Conservation (phyloP, 495 filamentous ascomycete species). For the Podospora appendiculata region DNA sequence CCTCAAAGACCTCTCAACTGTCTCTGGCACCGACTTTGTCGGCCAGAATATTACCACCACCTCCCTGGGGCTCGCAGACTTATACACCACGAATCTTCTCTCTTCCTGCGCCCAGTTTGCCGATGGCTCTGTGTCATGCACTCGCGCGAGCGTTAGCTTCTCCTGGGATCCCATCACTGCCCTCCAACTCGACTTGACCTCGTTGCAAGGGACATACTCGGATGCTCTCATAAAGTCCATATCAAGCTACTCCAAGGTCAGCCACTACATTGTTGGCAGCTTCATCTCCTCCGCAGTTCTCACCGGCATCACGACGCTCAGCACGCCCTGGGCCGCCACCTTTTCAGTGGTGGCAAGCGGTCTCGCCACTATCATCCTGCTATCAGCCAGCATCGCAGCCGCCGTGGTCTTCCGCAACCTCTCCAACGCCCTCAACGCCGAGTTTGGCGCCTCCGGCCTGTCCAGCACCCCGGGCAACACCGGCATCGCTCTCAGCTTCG, state of each 20-base stretch:
- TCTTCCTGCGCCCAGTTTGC: slow-evolving; percentile 23
- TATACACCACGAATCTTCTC: slow-evolving; percentile 25
- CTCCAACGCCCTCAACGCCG: slow-evolving; percentile 17
- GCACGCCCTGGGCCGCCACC: slow-evolving; percentile 7
- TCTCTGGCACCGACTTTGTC: slow-evolving; percentile 25
- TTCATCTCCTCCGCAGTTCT: slow-evolving; percentile 22
- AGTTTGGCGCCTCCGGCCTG: slow-evolving; percentile 18
- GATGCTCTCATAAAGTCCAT: slow-evolving; percentile 14
- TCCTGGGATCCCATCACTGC: slow-evolving; percentile 24
- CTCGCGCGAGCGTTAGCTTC: slow-evolving; percentile 18
- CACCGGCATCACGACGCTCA: slow-evolving; percentile 12
- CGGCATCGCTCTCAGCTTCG: slow-evolving; percentile 20
- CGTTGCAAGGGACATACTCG: slow-evolving; percentile 13
- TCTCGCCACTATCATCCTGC: slow-evolving; percentile 19
- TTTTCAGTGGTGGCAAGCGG: slow-evolving; percentile 10
- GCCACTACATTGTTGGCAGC: slow-evolving; percentile 19
- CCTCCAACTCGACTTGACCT: slow-evolving; percentile 22
- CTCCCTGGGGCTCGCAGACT: slow-evolving; percentile 21
- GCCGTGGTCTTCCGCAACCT: slow-evolving; percentile 19
- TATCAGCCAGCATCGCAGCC: slow-evolving; percentile 20
- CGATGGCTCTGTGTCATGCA: slow-evolving; percentile 17
- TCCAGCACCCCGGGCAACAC: slow-evolving; percentile 9
- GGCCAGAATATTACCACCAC: slow-evolving; percentile 18
- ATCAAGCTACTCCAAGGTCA: slow-evolving; percentile 13
- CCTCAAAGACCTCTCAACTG: slow-evolving; percentile 19